phyloP scores from a whole-genome alignment of 2,329 filamentous ascomycete genomes.

The Aureobasidium sp. region DNA sequence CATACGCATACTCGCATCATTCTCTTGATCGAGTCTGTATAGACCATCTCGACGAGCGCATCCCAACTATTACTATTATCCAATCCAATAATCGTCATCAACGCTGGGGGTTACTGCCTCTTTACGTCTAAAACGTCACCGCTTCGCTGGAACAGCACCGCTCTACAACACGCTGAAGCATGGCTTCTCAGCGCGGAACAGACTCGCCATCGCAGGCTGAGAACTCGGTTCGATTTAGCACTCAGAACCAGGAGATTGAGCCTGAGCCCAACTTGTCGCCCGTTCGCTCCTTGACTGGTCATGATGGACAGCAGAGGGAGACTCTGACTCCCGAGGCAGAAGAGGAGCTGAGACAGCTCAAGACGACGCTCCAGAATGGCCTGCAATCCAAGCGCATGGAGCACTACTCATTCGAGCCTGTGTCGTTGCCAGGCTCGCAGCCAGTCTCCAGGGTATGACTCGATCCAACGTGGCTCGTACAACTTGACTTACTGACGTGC shows the following conservation, averaged over 20 bases:
- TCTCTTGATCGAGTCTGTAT: neutral
- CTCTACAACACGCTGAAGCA: neutral
- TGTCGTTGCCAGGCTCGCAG: constrained; percentile 81
- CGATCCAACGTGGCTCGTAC: neutral
- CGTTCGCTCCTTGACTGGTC: constrained; percentile 23
- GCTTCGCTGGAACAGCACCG: neutral
- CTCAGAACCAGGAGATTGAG: constrained; percentile 63
- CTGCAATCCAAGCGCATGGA: constrained; percentile 78
- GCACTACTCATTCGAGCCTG: constrained; percentile 82
- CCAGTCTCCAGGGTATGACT: constrained; percentile 71
- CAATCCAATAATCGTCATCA: neutral
- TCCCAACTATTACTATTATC: neutral
- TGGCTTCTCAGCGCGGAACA: constrained; percentile 3
- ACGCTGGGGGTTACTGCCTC: neutral
- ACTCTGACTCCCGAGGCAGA: constrained; percentile 33
- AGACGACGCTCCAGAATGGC: constrained; percentile 64
- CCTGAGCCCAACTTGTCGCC: constrained; percentile 35
- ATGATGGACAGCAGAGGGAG: constrained; percentile 23
- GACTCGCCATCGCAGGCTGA: constrained; percentile 14
- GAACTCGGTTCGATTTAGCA: constrained; percentile 62
- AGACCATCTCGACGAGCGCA: neutral
- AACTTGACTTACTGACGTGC: constrained; percentile 24
- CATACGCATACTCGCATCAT: neutral
- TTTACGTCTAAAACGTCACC: constrained; percentile 1
- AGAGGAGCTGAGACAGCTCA: constrained; percentile 65